phyloP scores from a whole-genome alignment of 345 rosid species.

The Salix brachista region DNA sequence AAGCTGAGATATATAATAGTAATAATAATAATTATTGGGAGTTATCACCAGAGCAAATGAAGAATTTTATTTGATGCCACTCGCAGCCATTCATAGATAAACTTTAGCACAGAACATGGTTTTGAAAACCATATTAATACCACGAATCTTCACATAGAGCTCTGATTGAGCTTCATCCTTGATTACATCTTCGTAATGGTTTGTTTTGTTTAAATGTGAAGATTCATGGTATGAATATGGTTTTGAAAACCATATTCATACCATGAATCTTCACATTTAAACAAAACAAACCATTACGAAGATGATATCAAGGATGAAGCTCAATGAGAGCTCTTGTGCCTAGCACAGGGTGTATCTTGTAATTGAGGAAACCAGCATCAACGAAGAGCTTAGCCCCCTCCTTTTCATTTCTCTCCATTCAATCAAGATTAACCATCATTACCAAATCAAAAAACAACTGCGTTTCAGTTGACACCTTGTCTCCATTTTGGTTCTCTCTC shows the following conservation, averaged over 20 bases:
- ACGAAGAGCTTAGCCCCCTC: conserved; percentile 32
- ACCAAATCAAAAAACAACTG: conserved; percentile 18
- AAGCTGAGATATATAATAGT: no score
- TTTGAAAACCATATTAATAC: neutral
- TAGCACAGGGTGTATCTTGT: conserved; percentile 19
- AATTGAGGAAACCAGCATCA: conserved; percentile 25
- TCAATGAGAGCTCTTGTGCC: conserved; percentile 29
- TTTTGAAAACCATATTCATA: neutral
- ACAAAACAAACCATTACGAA: neutral
- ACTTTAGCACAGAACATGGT: neutral
- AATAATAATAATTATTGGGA: no score
- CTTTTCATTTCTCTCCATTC: conserved; percentile 20
- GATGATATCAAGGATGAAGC: conserved; percentile 17
- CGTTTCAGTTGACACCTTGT: neutral
- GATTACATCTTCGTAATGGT: no score
- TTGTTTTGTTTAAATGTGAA: no score
- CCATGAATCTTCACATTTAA: neutral
- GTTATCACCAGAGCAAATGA: no score
- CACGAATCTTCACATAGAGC: neutral
- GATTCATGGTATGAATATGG: no score
- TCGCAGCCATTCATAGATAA: no score
- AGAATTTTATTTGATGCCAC: no score
- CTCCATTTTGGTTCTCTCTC: neutral
- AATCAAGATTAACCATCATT: conserved; percentile 7
- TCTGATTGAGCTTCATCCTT: no score